Evolutionary conservation across 495 filamentous ascomycete species (phyloP).

Genomic region (Saxophila tyrrhenica): DNA sequence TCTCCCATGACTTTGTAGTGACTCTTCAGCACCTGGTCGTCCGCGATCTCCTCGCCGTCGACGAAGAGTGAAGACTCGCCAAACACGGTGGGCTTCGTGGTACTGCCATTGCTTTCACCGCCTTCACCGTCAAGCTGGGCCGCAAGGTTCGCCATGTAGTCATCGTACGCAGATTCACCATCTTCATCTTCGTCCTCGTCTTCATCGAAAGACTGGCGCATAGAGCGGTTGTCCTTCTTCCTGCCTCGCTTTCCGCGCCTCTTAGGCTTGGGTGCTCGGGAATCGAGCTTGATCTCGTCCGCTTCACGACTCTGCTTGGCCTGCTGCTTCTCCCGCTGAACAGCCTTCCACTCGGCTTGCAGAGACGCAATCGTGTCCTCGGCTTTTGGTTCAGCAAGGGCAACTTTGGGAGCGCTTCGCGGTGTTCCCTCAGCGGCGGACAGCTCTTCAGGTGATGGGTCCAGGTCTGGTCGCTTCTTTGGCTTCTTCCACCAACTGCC

Average conservation of each 20-base stretch:
- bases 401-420: not conserved
- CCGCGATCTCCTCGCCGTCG: constrained; percentile 9
- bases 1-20: not conserved
- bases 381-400: not conserved
- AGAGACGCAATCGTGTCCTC: constrained; percentile 4
- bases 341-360: constrained; percentile 5
- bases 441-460: not conserved
- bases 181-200: constrained; percentile 18
- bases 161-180: constrained; percentile 18
- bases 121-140: constrained; percentile 10
- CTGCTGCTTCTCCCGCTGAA: constrained; percentile 6
- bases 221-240: constrained; percentile 12
- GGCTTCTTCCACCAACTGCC: not conserved
- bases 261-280: constrained; percentile 1
- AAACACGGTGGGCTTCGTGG: not conserved
- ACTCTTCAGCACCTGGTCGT: constrained; percentile 5
- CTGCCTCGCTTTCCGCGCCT: constrained; percentile 12
- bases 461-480: not conserved
- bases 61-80: constrained; percentile 11
- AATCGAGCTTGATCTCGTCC: not conserved
- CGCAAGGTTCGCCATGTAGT: constrained; percentile 18
- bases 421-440: not conserved
- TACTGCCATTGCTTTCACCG: not conserved
- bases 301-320: not conserved
- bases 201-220: constrained; percentile 12